Evolutionary conservation across 352 stramenopile genomes (phyloP).

Genomic region (Blastocystis sp.): DNA sequence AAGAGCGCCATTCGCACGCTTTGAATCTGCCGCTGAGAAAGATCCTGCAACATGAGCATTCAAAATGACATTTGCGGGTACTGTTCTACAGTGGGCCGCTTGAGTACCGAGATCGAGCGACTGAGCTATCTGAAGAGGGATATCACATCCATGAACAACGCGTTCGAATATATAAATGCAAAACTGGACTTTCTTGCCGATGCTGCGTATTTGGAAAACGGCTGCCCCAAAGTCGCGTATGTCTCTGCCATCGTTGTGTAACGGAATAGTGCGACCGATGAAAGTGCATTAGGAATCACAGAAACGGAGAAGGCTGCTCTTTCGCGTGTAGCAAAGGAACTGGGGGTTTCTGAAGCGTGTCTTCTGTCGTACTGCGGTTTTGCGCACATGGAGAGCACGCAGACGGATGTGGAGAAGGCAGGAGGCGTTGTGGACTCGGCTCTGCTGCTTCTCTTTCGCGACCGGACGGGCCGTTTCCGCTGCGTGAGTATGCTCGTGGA

Average conservation of each 20-base stretch:
- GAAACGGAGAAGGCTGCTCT: background rate
- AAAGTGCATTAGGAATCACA: background rate
- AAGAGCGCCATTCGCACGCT: background rate
- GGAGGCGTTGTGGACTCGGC: background rate
- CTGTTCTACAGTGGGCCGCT: background rate
- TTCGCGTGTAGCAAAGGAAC: background rate
- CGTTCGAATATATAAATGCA: constrained; percentile 6
- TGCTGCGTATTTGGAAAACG: constrained; percentile 11
- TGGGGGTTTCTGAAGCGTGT: background rate
- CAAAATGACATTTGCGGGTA: background rate
- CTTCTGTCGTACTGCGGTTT: background rate
- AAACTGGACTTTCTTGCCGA: constrained; percentile 37
- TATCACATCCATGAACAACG: background rate
- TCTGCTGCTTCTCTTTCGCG: background rate
- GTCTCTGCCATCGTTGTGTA: background rate
- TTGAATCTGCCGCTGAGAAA: background rate
- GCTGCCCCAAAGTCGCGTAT: constrained; percentile 15
- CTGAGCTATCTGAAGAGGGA: background rate
- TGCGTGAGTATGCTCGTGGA: constrained; percentile 35
- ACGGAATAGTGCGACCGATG: background rate
- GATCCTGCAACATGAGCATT: background rate
- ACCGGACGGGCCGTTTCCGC: constrained; percentile 2
- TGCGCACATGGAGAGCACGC: background rate
- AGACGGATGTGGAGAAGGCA: no score
- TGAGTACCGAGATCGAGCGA: background rate